Base-by-base conservation (phyloP, 805 yeast species). In the Debaryomyces castellii region DNA sequence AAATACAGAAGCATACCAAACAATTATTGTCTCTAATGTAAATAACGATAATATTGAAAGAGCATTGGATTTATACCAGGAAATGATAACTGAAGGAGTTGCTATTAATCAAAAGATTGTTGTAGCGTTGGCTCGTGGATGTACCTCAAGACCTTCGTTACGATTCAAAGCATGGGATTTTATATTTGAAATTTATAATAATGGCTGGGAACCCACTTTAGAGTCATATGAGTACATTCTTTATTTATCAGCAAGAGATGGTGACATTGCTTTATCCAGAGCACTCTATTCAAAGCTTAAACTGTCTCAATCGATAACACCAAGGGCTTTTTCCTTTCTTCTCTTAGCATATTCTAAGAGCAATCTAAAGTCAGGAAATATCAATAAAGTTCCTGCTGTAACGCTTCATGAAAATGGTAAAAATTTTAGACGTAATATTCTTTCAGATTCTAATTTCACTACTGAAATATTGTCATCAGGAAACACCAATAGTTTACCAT, bases 1-100 rank as follows among this genome's bases (percentile, higher is more conserved):
- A 0, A 86, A 82, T 40, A 57, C 79, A 0, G 64, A 67, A 14
- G 80, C 90, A 1, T 94, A 90, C 62, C 82, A 84, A 47, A 78
- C 86, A 5, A 80, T 90, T 72, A 78, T 92, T 10, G 74, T 82
- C 9, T 71, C 88, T 6, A 82, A 87, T 50, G 79, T 83, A 3
- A 77, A 78, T 50, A 75, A 80, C 44, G 73, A 79, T 40, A 79
- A 87, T 44, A 71, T 87, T 11, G 91, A 89, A 48, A 83, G 78
- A 51, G 95, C 90, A 0, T 60, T 91, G 27, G 92, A 87, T 57
- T 69, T 91, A 10, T 86, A 80, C 56, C 78, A 80, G 25, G 97
- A 90, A 57, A 78, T 91, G 85, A 49, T 65, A 5, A 43, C 48
- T 1, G 56, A 57, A 1, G 48, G 53, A 23, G 48, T 65, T 5